Evolutionary conservation across 139 green algal genomes (phyloP), one percentile per base, ranked within the genome.

Genomic region (Raphidocelis subcapitata): DNA sequence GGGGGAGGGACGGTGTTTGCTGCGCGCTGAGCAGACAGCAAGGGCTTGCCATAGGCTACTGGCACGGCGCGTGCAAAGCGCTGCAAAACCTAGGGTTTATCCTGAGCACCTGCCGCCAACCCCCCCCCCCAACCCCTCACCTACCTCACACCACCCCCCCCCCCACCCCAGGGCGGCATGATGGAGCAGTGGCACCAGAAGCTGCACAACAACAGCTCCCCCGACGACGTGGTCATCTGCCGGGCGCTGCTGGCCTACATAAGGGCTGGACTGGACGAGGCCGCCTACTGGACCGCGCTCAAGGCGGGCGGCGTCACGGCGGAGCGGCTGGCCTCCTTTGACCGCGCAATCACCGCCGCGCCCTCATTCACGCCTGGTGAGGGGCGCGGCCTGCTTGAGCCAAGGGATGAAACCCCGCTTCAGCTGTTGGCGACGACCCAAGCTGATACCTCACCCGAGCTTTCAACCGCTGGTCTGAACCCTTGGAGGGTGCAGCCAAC

Each of bases 171-270:
- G 82, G 85, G 85, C 35, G 85, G 85, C 69, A 90, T 90, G 82
- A 88, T 88, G 82, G 89, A 94, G 80, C 80, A 94, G 75, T 94
- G 89, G 89, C 89, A 94, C 62, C 88, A 94, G 82, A 94, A 94
- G 83, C 86, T 94, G 67, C 89, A 94, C 89, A 94, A 94, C 86
- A 94, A 94, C 85, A 94, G 84, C 49, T 82, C 57, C 52, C 87
- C 87, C 3, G 89, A 94, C 66, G 89, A 94, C 67, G 81, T 94
- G 24, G 74, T 85, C 52, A 94, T 94, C 70, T 94, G 89, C 71
- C 36, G 88, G 75, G 89, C 86, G 3, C 83, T 89, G 49, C 47
- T 90, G 21, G 82, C 73, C 32, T 85, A 86, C 44, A 41, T 90
- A 1, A 23, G 61, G 29, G 62, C 28, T 41, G 63, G 67, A 28